Evolutionary conservation across 2,329 filamentous ascomycete genomes (phyloP).

Genomic region (Fusarium hainanense): DNA sequence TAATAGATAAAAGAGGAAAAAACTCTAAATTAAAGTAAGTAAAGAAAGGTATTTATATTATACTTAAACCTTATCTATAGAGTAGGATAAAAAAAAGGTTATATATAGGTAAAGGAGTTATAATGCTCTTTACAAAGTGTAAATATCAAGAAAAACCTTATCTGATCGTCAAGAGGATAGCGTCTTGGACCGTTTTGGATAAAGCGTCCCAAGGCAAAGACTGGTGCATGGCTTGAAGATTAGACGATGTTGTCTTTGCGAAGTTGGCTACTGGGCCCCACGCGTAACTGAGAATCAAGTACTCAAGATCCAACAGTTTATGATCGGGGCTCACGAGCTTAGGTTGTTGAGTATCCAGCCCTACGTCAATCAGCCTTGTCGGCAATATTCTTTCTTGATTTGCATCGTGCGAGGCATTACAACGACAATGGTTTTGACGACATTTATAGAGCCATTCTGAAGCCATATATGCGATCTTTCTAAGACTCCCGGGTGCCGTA

Average conservation of each 20-base stretch:
- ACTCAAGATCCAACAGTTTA: accelerated
- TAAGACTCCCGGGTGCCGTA: accelerated
- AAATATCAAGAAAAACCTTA: too few species aligned
- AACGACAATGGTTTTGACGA: background rate
- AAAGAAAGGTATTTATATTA: too few species aligned
- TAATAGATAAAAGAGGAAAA: too few species aligned
- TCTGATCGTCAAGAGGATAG: background rate
- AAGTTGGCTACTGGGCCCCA: background rate
- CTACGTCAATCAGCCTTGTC: background rate
- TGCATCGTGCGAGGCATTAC: accelerated
- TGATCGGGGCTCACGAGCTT: background rate
- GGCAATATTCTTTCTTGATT: background rate
- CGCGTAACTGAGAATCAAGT: conserved; percentile 6
- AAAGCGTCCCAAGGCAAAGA: background rate
- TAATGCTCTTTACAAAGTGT: too few species aligned
- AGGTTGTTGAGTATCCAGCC: accelerated
- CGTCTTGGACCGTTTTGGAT: background rate
- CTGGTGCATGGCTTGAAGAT: background rate
- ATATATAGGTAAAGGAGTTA: too few species aligned
- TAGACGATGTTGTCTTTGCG: background rate
- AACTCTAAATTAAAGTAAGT: too few species aligned
- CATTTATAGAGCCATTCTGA: background rate
- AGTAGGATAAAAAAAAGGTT: too few species aligned
- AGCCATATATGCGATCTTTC: background rate
- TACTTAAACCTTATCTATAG: too few species aligned